phyloP scores from a whole-genome alignment of 306 rosid species.

The Vigna unguiculata region DNA sequence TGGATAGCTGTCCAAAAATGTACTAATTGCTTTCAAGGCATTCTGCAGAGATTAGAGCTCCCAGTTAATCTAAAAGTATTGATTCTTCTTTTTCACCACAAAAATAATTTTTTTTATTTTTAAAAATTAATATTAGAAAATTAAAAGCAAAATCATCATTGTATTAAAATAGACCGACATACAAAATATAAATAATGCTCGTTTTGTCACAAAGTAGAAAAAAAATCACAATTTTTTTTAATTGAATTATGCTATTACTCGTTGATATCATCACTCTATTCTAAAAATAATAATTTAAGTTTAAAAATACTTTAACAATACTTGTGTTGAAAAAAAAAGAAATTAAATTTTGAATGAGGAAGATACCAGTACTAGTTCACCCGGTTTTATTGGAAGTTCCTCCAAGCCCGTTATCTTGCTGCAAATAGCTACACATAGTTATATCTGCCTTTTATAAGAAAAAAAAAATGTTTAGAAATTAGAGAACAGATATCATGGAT shows the following conservation, averaged over 20 bases:
- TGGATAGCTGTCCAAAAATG: conserved; percentile 59
- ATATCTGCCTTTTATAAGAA: not conserved
- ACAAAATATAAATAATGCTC: too few species aligned
- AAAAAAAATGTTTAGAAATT: too few species aligned
- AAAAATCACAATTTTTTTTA: too few species aligned
- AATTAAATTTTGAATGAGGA: not conserved
- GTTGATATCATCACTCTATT: too few species aligned
- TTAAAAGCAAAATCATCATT: too few species aligned
- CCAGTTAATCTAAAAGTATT: not conserved
- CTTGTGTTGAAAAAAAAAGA: not conserved
- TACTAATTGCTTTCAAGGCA: conserved; percentile 47
- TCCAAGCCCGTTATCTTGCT: conserved; percentile 64
- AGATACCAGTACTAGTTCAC: conserved; percentile 58
- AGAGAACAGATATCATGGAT: not conserved
- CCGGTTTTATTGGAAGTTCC: conserved; percentile 65
- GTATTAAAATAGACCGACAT: too few species aligned
- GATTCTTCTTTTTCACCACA: too few species aligned
- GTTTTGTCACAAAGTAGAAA: too few species aligned
- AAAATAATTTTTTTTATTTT: too few species aligned
- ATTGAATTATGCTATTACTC: too few species aligned
- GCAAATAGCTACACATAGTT: conserved; percentile 14
- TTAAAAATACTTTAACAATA: not conserved
- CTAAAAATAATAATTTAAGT: too few species aligned
- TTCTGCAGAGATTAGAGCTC: conserved; percentile 48
- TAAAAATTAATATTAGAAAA: too few species aligned